These are phyloP conservation scores for Rhododendron molle DNA, from an alignment of 148 eudicot species.

Conservation along the genomic window DNA sequence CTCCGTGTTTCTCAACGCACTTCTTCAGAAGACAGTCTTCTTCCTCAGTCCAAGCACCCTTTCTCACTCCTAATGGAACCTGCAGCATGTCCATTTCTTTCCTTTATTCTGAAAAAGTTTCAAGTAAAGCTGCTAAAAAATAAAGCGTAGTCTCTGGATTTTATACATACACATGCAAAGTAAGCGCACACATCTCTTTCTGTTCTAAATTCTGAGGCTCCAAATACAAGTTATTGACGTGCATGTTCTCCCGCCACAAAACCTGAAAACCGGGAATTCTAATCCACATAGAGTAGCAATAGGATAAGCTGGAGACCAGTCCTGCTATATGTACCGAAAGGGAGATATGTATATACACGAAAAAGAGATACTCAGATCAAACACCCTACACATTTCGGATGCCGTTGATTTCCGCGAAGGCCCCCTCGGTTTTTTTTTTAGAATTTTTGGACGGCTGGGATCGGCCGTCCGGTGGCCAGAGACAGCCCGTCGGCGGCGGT, in stretches of 20 bases:
- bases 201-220: neutral
- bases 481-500: too few species aligned
- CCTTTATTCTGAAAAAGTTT: neutral
- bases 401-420: too few species aligned
- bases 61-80: constrained; percentile 14
- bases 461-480: too few species aligned
- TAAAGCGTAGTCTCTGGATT: neutral
- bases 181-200: neutral
- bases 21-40: constrained; percentile 9
- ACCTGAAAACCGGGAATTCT: neutral
- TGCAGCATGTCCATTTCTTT: neutral
- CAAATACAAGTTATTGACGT: neutral
- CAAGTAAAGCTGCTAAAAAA: neutral
- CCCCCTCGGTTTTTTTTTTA: too few species aligned
- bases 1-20: neutral
- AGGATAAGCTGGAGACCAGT: too few species aligned
- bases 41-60: constrained; percentile 45
- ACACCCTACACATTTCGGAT: too few species aligned
- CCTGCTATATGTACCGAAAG: too few species aligned
- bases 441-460: too few species aligned
- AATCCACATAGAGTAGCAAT: too few species aligned
- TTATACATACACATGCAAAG: neutral
- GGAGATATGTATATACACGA: too few species aligned
- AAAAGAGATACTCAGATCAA: too few species aligned
- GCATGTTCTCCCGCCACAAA: neutral